Conservation (phyloP, 2,329 filamentous ascomycete genomes). For the Trichoderma asperellum region DNA sequence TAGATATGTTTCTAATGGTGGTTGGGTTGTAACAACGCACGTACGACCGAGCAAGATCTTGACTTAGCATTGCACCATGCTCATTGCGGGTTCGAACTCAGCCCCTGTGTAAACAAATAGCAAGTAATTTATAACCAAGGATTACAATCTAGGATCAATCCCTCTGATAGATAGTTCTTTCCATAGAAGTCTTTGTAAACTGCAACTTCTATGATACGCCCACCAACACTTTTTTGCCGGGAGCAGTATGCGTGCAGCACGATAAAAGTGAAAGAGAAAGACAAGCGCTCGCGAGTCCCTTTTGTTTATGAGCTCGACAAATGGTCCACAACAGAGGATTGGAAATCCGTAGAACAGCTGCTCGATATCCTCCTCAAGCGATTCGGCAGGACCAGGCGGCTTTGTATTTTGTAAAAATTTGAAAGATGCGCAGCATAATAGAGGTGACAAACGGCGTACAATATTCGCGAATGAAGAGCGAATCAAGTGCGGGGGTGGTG, state of each 20-base stretch:
- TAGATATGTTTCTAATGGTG: too few relatives aligned
- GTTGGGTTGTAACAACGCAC: too few relatives aligned
- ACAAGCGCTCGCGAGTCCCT: neutral
- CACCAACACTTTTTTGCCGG: neutral
- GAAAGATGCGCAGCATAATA: neutral
- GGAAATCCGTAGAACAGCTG: neutral
- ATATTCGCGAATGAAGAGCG: conserved; percentile 1
- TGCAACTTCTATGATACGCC: neutral
- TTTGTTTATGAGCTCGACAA: neutral
- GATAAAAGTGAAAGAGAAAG: conserved; percentile 4
- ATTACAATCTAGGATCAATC: neutral
- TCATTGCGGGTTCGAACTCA: too few relatives aligned
- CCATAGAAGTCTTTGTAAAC: neutral
- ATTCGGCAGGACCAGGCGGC: neutral
- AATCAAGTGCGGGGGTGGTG: neutral
- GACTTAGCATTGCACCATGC: too few relatives aligned
- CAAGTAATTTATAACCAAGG: too few relatives aligned
- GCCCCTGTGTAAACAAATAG: too few relatives aligned
- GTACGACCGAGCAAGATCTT: too few relatives aligned
- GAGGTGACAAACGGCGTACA: neutral
- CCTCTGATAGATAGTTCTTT: neutral
- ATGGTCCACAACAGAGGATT: neutral
- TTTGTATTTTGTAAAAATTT: neutral
- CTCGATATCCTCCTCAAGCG: neutral
- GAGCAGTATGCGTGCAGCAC: neutral